phyloP scores from a whole-genome alignment of 2,329 filamentous ascomycete species.

The Lasiodiplodia hormozganensis region DNA sequence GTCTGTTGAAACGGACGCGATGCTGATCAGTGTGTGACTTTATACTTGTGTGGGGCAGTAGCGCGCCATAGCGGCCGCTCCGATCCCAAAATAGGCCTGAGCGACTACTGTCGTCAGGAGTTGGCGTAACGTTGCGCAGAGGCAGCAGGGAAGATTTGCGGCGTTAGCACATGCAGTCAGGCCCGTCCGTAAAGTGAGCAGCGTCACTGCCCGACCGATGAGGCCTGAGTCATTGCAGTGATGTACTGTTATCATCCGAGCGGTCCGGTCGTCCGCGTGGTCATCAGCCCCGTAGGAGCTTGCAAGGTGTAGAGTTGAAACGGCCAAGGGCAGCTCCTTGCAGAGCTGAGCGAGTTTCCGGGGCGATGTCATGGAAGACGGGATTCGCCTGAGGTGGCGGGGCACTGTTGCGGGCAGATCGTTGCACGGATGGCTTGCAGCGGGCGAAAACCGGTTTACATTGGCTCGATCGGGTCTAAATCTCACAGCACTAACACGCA shows the following conservation, averaged over 20 bases:
- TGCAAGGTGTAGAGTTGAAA: not conserved
- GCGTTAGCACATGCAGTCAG: not conserved
- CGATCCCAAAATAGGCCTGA: not conserved
- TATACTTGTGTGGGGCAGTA: not conserved
- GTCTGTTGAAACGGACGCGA: conserved; percentile 1
- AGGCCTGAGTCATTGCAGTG: not conserved
- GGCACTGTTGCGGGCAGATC: conserved; percentile 8
- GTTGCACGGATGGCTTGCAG: conserved; percentile 26
- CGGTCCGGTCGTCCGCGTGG: not conserved
- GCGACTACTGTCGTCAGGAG: not conserved
- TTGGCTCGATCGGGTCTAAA: conserved; percentile 24
- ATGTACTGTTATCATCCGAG: not conserved
- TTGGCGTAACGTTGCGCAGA: conserved; percentile 3
- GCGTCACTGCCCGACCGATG: not conserved
- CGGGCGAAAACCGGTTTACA: conserved; percentile 17
- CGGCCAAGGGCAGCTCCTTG: conserved; percentile 6
- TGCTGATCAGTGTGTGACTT: not conserved
- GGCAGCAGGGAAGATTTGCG: not conserved
- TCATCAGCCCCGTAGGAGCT: not conserved
- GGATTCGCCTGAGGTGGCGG: conserved; percentile 12
- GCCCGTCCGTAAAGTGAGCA: not conserved
- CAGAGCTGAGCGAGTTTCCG: conserved; percentile 21
- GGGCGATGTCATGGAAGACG: conserved; percentile 5
- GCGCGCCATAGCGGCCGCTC: not conserved
- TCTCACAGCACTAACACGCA: conserved; percentile 10